These are phyloP conservation scores for Leishmania amazonensis DNA, from an alignment of 208 protist genomes.

Conservation along the genomic window DNA sequence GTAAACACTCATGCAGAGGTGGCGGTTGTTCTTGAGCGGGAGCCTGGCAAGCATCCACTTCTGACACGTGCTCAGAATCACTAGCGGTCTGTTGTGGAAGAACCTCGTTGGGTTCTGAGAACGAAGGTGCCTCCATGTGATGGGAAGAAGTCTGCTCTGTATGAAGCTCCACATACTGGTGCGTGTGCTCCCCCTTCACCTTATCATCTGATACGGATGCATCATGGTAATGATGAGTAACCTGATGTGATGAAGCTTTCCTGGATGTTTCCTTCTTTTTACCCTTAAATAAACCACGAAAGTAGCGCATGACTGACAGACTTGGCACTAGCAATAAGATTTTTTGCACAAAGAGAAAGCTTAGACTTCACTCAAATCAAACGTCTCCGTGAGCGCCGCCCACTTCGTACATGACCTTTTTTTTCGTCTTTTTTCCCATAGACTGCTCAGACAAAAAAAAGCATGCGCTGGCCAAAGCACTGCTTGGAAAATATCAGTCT, in stretches of 20 bases:
- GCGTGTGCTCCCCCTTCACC: background rate
- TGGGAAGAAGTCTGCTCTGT: background rate
- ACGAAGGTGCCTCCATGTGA: background rate
- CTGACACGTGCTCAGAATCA: background rate
- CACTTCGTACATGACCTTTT: background rate
- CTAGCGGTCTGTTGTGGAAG: conserved; percentile 10
- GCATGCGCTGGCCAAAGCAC: background rate
- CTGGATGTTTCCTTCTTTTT: conserved; percentile 17
- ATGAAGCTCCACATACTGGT: background rate
- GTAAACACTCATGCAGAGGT: background rate
- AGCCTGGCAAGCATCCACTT: background rate
- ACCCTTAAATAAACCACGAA: conserved; percentile 27
- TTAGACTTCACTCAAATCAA: background rate
- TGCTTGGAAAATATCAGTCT: background rate
- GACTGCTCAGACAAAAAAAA: background rate
- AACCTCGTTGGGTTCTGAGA: conserved; percentile 14
- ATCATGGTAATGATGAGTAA: conserved; percentile 11
- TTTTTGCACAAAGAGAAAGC: background rate
- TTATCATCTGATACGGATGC: background rate
- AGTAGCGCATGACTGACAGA: conserved; percentile 16
- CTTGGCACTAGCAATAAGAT: background rate
- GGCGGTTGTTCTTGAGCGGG: background rate
- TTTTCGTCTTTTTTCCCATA: conserved; percentile 6
- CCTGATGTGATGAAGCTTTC: conserved; percentile 6
- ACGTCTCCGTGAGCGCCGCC: background rate